Evolutionary conservation across 345 rosid genomes (phyloP), one percentile per base, ranked within the genome.

Genomic region (Alliaria petiolata): DNA sequence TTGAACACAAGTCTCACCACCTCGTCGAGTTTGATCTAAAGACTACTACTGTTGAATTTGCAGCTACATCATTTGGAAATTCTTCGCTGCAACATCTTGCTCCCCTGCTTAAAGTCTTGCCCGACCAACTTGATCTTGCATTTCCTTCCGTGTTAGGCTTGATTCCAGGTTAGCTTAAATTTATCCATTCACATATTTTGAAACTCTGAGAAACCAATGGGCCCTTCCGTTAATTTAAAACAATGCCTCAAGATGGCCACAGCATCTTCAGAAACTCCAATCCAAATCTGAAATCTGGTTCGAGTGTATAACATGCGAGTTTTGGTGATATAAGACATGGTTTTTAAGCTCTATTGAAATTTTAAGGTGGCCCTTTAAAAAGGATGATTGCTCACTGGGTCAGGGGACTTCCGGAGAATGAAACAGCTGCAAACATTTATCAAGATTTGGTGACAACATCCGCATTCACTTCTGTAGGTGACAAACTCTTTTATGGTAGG

Each of bases 11-110:
- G 64, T 71, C 51, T 72, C 63, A 22, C 39, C 70, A 63, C 39
- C 57, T 54, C 42, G 3, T 55, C 55, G 17, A 30, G 53, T 53
- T 63, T 63, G 19, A 20, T 34, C 13, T 57, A 2, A 42, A 58
- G 39, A 67, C 25, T 43, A 67, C 25, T 43, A 34, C 43, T 78
- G 40, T 59, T 75, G 44, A 65, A 70, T 67, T 65, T 75, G 66
- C 91, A 95, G 95, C 90, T 54, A 87, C 97, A 26, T 91, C 93
- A 70, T 91, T 84, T 70, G 75, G 70, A 51, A 75, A 69, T 72
- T 89, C 96, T 7, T 85, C 55, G 20, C 69, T 89, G 72, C 90
- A 77, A 73, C 65, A 86, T 62, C 80, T 89, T 57, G 36, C 77
- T 67, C 80, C 93, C 69, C 19, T 93, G 44, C 67, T 83, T 65